Evolutionary conservation across 2,329 filamentous ascomycete species (phyloP).

Genomic region (Kalmusia sp.): DNA sequence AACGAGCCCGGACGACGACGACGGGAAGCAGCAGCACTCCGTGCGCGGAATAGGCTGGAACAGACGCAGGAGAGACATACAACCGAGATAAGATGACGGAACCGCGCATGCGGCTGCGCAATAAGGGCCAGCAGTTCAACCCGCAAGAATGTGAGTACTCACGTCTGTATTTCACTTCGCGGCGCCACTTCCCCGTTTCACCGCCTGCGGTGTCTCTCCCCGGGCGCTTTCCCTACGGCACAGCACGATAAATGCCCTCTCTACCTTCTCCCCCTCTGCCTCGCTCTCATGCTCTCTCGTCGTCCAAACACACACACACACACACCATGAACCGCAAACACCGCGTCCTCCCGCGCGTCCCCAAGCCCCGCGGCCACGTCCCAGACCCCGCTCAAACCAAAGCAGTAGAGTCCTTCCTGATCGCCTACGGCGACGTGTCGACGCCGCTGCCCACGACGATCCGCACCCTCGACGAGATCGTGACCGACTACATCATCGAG

Average conservation of each 20-base stretch:
- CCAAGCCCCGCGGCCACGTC: constrained; percentile 5
- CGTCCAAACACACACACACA: neutral
- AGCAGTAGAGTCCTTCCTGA: constrained; percentile 75
- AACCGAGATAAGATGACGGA: constrained; percentile 50
- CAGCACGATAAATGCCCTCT: neutral
- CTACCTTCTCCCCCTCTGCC: neutral
- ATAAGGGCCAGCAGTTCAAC: constrained; percentile 56
- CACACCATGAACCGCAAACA: constrained; percentile 7
- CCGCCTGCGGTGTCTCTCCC: constrained; percentile 9
- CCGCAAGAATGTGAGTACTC: constrained; percentile 47
- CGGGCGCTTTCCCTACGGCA: neutral
- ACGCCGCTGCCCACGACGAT: constrained; percentile 84
- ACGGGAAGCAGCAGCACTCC: neutral
- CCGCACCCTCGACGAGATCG: constrained; percentile 88
- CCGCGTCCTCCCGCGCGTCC: constrained; percentile 17
- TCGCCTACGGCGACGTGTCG: constrained; percentile 79
- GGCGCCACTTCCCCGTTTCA: neutral
- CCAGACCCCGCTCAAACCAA: neutral
- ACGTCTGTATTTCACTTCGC: constrained; percentile 1
- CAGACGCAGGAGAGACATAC: neutral
- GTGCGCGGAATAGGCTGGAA: neutral
- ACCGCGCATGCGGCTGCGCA: constrained; percentile 56
- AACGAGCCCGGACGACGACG: no score
- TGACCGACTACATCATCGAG: constrained; percentile 92
- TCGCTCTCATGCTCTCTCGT: neutral